Conservation (phyloP, 2,329 filamentous ascomycete species). For the Purpureocillium lavendulum region DNA sequence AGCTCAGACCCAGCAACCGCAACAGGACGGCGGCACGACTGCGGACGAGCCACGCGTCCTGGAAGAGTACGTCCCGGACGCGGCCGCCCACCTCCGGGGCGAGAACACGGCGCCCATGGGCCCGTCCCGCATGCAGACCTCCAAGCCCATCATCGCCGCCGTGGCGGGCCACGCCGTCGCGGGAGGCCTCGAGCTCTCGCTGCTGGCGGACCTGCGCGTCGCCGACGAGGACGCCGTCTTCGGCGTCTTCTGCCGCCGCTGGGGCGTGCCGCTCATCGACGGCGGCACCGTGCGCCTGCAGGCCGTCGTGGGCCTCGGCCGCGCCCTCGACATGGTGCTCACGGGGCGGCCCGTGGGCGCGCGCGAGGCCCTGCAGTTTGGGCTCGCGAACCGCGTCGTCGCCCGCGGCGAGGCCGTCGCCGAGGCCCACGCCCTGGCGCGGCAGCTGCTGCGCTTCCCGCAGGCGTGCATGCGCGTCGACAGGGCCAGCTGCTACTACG, state of each 20-base stretch:
- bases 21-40: neutral
- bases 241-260: slow-evolving; percentile 45
- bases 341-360: slow-evolving; percentile 41
- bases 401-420: slow-evolving; percentile 38
- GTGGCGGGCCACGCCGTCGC: slow-evolving; percentile 45
- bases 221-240: slow-evolving; percentile 44
- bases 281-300: slow-evolving; percentile 43
- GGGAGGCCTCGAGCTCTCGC: slow-evolving; percentile 41
- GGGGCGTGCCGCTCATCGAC: slow-evolving; percentile 17
- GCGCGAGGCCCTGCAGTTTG: slow-evolving; percentile 40
- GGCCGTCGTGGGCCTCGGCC: slow-evolving; percentile 39
- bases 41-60: neutral
- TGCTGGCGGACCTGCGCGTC: slow-evolving; percentile 44
- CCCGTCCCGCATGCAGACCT: slow-evolving; percentile 38
- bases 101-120: slow-evolving; percentile 37
- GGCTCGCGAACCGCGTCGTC: slow-evolving; percentile 44
- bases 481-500: slow-evolving; percentile 38
- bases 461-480: slow-evolving; percentile 44
- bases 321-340: slow-evolving; percentile 48
- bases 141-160: slow-evolving; percentile 44
- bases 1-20: neutral
- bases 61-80: neutral
- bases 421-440: slow-evolving; percentile 38
- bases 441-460: slow-evolving; percentile 38
- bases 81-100: slow-evolving; percentile 4